Evolutionary conservation across 179 eudicot genomes (phyloP).

Genomic region (Patellifolia procumbens): DNA sequence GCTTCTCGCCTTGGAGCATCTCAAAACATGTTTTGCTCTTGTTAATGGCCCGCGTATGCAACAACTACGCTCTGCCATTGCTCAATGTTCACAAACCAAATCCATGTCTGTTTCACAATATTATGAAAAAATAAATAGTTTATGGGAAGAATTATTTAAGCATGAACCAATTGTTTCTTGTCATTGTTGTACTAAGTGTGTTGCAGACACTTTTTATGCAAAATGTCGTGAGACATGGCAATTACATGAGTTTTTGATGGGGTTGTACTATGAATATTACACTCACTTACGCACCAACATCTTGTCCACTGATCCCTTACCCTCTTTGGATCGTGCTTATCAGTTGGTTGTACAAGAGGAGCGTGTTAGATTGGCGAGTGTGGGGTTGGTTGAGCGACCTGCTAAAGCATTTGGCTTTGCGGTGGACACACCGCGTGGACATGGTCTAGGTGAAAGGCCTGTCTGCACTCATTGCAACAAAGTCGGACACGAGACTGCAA

Average conservation of each 20-base stretch:
- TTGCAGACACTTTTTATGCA: neutral
- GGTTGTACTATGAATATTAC: neutral
- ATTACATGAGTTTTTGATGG: neutral
- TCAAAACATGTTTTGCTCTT: too few relatives aligned
- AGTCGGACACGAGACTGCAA: neutral
- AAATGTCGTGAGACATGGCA: neutral
- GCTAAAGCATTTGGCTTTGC: neutral
- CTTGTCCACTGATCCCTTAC: neutral
- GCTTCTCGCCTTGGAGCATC: too few relatives aligned
- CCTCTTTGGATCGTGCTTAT: neutral
- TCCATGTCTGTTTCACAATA: neutral
- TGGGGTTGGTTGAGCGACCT: too few relatives aligned
- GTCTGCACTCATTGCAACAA: neutral
- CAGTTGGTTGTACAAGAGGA: neutral
- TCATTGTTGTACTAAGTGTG: neutral
- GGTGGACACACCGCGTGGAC: neutral
- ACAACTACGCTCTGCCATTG: neutral
- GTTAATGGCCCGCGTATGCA: too few relatives aligned
- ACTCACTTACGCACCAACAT: neutral
- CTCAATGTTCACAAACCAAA: neutral
- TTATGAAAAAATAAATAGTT: neutral
- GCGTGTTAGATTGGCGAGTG: neutral
- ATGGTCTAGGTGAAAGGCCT: neutral
- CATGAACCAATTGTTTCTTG: neutral
- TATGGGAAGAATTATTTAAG: neutral